A percentile compares a stretch with the other conserved stretches of the same genome.
These are phyloP conservation scores for Sclerotinia nivalis DNA, from an alignment of 2,329 filamentous ascomycete species.

Conservation along the genomic window DNA sequence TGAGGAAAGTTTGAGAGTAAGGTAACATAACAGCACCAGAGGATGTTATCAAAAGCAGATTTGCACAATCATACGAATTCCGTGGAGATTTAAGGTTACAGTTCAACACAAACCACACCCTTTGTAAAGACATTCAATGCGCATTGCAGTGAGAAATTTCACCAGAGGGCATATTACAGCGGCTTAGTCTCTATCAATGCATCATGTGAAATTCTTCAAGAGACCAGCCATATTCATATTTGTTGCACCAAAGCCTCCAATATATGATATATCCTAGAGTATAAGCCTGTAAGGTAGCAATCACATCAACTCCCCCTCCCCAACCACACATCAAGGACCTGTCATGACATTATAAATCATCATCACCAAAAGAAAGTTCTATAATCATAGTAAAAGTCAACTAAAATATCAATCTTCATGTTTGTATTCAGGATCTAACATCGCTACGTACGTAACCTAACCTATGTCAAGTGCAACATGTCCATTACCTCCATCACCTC, in stretches of 20 bases:
- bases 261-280: too few species aligned
- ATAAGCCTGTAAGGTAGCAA: too few species aligned
- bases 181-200: neutral
- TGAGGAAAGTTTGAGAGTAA: too few species aligned
- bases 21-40: too few species aligned
- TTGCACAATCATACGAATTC: too few species aligned
- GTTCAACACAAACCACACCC: too few species aligned
- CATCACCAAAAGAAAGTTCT: neutral
- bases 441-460: neutral
- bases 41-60: too few species aligned
- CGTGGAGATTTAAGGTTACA: too few species aligned
- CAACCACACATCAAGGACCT: neutral
- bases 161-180: fast-evolving
- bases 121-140: fast-evolving
- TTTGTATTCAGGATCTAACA: neutral
- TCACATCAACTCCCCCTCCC: too few species aligned
- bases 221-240: neutral
- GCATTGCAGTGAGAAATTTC: neutral
- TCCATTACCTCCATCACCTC: neutral
- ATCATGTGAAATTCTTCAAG: neutral
- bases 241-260: neutral
- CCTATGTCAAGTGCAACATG: neutral
- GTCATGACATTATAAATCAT: neutral
- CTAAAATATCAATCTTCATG: neutral
- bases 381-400: neutral